Percentiles rank a stretch among this genome's conserved stretches.
Conservation (phyloP, 495 filamentous ascomycete genomes). For the Trichoderma gamsii region DNA sequence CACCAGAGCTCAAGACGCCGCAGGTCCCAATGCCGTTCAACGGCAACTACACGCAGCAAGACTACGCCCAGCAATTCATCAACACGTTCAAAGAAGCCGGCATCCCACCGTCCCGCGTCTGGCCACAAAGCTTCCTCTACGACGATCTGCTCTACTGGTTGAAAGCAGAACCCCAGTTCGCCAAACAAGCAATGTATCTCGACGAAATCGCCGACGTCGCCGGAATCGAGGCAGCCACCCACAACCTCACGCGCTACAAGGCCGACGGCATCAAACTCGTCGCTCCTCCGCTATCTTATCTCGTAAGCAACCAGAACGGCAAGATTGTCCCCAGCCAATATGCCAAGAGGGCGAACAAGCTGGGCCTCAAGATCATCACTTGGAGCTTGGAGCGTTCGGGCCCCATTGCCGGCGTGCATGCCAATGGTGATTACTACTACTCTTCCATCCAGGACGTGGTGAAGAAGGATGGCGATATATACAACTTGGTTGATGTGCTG, state of each 20-base stretch:
- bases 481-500: constrained; percentile 51
- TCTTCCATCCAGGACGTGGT: constrained; percentile 42
- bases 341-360: constrained; percentile 42
- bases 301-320: constrained; percentile 32
- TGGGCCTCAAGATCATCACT: constrained; percentile 51
- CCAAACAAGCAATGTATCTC: constrained; percentile 51
- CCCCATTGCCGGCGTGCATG: constrained; percentile 40
- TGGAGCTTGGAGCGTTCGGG: constrained; percentile 59
- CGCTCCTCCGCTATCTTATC: constrained; percentile 37
- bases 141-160: constrained; percentile 59
- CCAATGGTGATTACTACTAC: constrained; percentile 47
- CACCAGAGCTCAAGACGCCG: constrained; percentile 56
- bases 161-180: constrained; percentile 49
- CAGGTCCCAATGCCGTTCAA: constrained; percentile 55
- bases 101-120: constrained; percentile 52
- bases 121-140: constrained; percentile 53
- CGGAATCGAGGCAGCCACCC: constrained; percentile 32
- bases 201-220: constrained; percentile 51
- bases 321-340: constrained; percentile 40
- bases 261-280: constrained; percentile 38
- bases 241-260: constrained; percentile 41
- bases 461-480: constrained; percentile 54
- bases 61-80: constrained; percentile 53
- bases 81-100: constrained; percentile 48
- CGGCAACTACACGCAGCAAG: constrained; percentile 51